Percentiles rank a stretch among this genome's conserved stretches.
These are phyloP conservation scores for Butyriboletus loyo DNA, from an alignment of 768 basidiomycete species.

Conservation along the genomic window DNA sequence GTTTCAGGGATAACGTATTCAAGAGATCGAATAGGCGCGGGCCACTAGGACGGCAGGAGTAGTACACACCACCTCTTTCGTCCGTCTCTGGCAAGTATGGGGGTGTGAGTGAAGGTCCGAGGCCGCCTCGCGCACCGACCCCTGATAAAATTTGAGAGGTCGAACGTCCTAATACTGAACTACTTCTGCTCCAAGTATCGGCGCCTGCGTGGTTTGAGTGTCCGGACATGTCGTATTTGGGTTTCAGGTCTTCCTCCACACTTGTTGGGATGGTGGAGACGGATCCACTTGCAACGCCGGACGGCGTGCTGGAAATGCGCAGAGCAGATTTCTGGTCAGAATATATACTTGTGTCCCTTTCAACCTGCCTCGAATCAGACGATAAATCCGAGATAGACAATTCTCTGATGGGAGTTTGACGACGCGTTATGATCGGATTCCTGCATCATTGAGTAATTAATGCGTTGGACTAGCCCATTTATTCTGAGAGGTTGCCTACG, in stretches of 20 bases:
- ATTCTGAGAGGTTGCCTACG: constrained; percentile 9
- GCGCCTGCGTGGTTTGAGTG: neutral
- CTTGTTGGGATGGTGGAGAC: constrained; percentile 3
- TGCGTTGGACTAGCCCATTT: neutral
- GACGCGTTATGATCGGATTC: constrained; percentile 1
- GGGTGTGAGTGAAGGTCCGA: constrained; percentile 48
- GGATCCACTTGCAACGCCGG: constrained; percentile 6
- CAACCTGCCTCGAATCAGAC: neutral
- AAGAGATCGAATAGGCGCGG: constrained; percentile 64
- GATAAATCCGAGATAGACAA: constrained; percentile 3
- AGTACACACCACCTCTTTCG: constrained; percentile 44
- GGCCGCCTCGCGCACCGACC: constrained; percentile 37
- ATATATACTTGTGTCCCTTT: neutral
- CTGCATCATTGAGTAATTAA: constrained; percentile 2
- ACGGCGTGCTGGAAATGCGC: constrained; percentile 13
- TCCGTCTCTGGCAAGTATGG: constrained; percentile 52
- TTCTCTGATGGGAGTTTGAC: neutral
- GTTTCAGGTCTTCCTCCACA: constrained; percentile 24
- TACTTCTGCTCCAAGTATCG: constrained; percentile 1
- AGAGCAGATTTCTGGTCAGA: constrained; percentile 1
- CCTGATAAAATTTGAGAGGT: constrained; percentile 16
- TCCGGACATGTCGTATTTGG: constrained; percentile 10
- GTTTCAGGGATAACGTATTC: constrained; percentile 53
- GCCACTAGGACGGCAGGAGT: constrained; percentile 68
- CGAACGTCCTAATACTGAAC: constrained; percentile 6